Evolutionary conservation across 345 rosid species (phyloP), one percentile per base, ranked within the genome.

Genomic region (Microthlaspi erraticum): DNA sequence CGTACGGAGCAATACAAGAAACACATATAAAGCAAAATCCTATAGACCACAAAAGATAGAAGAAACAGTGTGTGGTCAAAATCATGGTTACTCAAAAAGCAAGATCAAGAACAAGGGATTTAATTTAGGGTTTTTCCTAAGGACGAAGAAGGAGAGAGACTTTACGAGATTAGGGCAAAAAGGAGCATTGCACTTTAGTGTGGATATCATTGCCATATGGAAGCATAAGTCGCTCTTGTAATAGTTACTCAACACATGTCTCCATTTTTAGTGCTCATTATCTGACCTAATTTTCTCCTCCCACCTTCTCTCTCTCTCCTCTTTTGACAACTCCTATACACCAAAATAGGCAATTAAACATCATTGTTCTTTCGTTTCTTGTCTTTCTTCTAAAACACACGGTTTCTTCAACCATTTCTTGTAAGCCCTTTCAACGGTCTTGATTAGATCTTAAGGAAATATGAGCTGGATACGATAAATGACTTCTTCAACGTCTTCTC

Each of bases 221-320:
- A 74, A 66, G 78, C 78, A 74, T 74, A 67, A 74, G 78, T 74
- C 78, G 78, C 78, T 68, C 74, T 75, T 75, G 74, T 67, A 75
- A 68, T 75, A 68, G 74, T 75, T 75, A 75, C 73, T 68, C 74
- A 75, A 60, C 78, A 75, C 69, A 75, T 75, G 73, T 68, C 78
- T 68, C 73, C 58, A 60, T 54, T 75, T 68, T 61, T 68, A 68
- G 64, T 68, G 70, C 68, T 53, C 77, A 57, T 58, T 51, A 38
- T 34, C 66, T 74, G 44, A 74, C 68, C 68, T 66, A 48, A 57
- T 50, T 49, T 43, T 32, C 14, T 33, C 44, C 29, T 67, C 73
- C 23, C 64, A 9, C 53, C 7, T 48, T 66, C 41, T 45, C n/a
- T 49, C 32, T 63, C 70, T 72, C 57, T 29, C 60, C 44, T 68